Evolutionary conservation across 108 stramenopile species (phyloP).

Genomic region (Nannochloropsis gaditana): DNA sequence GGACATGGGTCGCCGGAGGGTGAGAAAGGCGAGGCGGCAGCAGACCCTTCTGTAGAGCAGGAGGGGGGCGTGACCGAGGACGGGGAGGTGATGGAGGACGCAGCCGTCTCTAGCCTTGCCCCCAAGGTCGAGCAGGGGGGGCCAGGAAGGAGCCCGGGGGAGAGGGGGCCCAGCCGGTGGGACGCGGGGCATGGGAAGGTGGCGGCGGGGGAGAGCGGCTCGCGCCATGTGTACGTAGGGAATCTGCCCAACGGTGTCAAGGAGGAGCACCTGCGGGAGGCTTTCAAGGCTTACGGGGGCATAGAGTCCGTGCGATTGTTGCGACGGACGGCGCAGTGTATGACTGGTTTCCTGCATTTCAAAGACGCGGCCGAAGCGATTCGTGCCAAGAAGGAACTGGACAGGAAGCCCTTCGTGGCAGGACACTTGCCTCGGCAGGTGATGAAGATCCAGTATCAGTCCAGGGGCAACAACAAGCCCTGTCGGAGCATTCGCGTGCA

Average conservation of each 20-base stretch:
- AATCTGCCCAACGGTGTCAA: slow-evolving; percentile 14
- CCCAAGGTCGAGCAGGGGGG: not conserved
- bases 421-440: not conserved
- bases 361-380: not conserved
- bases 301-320: not conserved
- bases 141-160: not conserved
- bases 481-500: slow-evolving; percentile 1
- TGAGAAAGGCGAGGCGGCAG: not conserved
- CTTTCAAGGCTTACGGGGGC: not conserved
- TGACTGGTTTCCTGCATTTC: not conserved
- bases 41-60: not conserved
- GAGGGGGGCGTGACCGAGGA: not conserved
- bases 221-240: not conserved
- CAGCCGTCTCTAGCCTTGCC: not conserved
- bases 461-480: not conserved
- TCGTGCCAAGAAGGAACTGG: slow-evolving; percentile 5
- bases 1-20: too few relatives aligned
- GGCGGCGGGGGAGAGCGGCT: not conserved
- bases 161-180: not conserved
- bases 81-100: slow-evolving; percentile 13
- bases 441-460: not conserved
- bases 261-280: slow-evolving; percentile 19
- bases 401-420: slow-evolving; percentile 12
- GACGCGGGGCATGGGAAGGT: not conserved
- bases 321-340: slow-evolving; percentile 5